Base-by-base conservation (phyloP, 225 moss, liverwort and hornwort genomes). In the Takakia lepidozioides region DNA sequence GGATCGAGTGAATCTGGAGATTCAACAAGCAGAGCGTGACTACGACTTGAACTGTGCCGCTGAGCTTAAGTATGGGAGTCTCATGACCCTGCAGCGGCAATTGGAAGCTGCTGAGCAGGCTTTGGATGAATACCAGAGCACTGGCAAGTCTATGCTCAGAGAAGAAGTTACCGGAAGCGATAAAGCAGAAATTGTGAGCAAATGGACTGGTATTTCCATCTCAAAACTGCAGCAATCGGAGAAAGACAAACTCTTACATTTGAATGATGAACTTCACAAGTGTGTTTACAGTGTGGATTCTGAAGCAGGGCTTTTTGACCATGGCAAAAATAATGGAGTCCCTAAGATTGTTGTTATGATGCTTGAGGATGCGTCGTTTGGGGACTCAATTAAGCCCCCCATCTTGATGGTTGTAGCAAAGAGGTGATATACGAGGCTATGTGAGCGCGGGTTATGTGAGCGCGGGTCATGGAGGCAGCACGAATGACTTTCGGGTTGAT, bases 131-230 rank as follows among this genome's bases (percentile, higher is more conserved):
- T 98, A 85, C 24, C 90, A 81, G 55, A 78, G 72, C 38, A 87
- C 82, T 24, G 95, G 90, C 5, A 87, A 87, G 34, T 98, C 95
- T 3, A 85, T 98, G 90, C 87, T 98, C 18, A 90, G 90, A 43
- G 95, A 98, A 63, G 95, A 95, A 64, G 95, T 95, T 36, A 90
- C 95, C 0, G 95, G 76, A 49, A 87, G 75, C 57, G 95, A 95
- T 60, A 95, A 90, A 24, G 95, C 95, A 23, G 95, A 95, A 46
- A 82, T 95, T 46, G 95, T 95, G 43, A 95, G 95, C 63, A 95
- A 90, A 65, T 95, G 95, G 95, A 95, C 95, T 26, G 95, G 95
- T 10, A 95, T 95, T 36, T 90, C 95, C 3, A 65, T 90, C 21
- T 84, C 87, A 1, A 95, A 82, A 43, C 46, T 95, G 56, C 87